A percentile compares a stretch with the other conserved stretches of the same genome.
phyloP scores from a whole-genome alignment of 192 early-diverging fungal species.

The Dissophora globulifera region DNA sequence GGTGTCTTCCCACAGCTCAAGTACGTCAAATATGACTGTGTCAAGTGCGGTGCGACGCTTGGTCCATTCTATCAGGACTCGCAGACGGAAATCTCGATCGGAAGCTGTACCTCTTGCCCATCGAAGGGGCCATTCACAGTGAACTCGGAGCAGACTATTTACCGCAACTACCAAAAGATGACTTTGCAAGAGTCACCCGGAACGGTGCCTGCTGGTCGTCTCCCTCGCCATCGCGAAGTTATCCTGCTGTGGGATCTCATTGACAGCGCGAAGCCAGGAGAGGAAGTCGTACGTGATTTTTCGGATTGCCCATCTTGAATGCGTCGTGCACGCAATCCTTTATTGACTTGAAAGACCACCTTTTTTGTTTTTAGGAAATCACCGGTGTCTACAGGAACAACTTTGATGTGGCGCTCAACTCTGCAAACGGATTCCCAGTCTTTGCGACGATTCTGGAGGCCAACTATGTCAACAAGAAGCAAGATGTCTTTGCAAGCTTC shows the following conservation, averaged over 20 bases:
- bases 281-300: conserved; percentile 78
- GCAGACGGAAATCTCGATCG: conserved; percentile 84
- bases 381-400: conserved; percentile 97
- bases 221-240: conserved; percentile 94
- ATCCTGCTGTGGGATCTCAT: conserved; percentile 97
- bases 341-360: background rate
- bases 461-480: conserved; percentile 91
- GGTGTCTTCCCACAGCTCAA: conserved; percentile 98
- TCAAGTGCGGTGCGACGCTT: conserved; percentile 89
- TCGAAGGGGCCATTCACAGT: conserved; percentile 90
- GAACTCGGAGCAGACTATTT: conserved; percentile 95
- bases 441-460: conserved; percentile 97
- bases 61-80: conserved; percentile 97
- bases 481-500: conserved; percentile 89
- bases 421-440: conserved; percentile 95
- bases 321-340: background rate
- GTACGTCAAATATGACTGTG: conserved; percentile 96
- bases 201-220: conserved; percentile 91
- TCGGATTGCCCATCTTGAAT: background rate
- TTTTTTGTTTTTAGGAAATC: conserved; percentile 68
- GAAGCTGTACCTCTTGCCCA: conserved; percentile 89
- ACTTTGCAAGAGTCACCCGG: conserved; percentile 97
- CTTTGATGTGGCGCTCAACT: conserved; percentile 88
- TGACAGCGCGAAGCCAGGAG: conserved; percentile 94
- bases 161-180: conserved; percentile 96